Conservation (phyloP, 148 eudicot species). For the Dysphania ambrosioides region DNA sequence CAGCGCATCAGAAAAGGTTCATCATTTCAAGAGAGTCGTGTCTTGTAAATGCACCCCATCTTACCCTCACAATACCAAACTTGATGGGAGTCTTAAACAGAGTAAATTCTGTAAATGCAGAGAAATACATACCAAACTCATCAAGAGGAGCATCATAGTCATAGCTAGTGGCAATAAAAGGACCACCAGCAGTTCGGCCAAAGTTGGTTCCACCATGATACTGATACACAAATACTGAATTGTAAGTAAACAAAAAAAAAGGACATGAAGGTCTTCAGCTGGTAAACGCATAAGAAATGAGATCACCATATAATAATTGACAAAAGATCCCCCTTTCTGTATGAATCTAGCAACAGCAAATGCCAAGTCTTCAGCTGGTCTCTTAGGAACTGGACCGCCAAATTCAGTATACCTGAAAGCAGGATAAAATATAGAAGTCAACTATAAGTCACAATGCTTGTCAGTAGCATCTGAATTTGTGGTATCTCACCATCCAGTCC, state of each 20-base stretch:
- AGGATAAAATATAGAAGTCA: constrained; percentile 6
- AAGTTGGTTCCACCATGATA: constrained; percentile 85
- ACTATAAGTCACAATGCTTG: background rate
- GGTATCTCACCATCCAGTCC: constrained; percentile 74
- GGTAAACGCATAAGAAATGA: constrained; percentile 7
- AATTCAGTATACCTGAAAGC: constrained; percentile 70
- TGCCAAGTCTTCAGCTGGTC: constrained; percentile 87
- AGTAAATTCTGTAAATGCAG: background rate
- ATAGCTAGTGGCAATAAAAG: constrained; percentile 73
- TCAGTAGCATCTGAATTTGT: constrained; percentile 1
- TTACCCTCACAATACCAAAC: background rate
- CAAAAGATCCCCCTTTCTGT: constrained; percentile 75
- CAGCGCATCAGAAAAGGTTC: background rate
- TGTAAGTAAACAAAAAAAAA: background rate
- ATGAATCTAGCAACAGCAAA: constrained; percentile 80
- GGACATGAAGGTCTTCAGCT: background rate
- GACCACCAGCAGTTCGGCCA: constrained; percentile 78
- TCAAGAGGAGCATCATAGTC: constrained; percentile 89
- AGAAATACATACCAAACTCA: constrained; percentile 51
- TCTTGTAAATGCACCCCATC: background rate
- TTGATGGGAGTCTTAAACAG: too few species aligned
- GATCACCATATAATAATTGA: constrained; percentile 86
- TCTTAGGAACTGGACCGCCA: constrained; percentile 72
- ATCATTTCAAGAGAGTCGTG: background rate
- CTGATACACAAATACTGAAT: constrained; percentile 31